Evolutionary conservation across 2,329 filamentous ascomycete genomes (phyloP).

Genomic region (Exophiala sp.): DNA sequence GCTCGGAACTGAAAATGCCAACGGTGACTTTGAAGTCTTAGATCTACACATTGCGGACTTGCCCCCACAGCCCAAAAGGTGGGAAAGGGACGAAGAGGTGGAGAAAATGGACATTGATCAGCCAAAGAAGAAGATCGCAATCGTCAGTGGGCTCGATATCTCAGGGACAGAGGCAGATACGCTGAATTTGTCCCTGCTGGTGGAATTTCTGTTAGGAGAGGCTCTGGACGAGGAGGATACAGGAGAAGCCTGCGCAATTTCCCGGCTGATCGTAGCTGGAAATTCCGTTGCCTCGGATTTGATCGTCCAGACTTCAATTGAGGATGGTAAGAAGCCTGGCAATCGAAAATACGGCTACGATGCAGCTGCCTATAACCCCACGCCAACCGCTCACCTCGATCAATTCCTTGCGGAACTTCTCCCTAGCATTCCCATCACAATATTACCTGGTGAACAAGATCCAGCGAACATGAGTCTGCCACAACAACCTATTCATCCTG

Average conservation of each 20-base stretch:
- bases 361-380: slow-evolving; percentile 77
- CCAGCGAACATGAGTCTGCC: slow-evolving; percentile 86
- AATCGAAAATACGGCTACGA: slow-evolving; percentile 93
- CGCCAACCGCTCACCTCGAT: slow-evolving; percentile 80
- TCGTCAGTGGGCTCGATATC: slow-evolving; percentile 85
- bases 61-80: slow-evolving; percentile 74
- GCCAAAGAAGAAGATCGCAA: slow-evolving; percentile 67
- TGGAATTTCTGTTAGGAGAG: slow-evolving; percentile 87
- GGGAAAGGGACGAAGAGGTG: slow-evolving; percentile 61
- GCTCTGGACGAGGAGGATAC: slow-evolving; percentile 61
- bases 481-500: slow-evolving; percentile 87
- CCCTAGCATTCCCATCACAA: slow-evolving; percentile 80
- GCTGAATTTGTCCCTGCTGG: slow-evolving; percentile 70
- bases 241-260: slow-evolving; percentile 63
- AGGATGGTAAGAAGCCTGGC: slow-evolving; percentile 48
- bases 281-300: slow-evolving; percentile 56
- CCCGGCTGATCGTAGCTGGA: slow-evolving; percentile 83
- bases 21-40: slow-evolving; percentile 89
- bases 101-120: slow-evolving; percentile 29
- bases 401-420: slow-evolving; percentile 76
- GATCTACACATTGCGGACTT: slow-evolving; percentile 87
- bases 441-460: slow-evolving; percentile 79
- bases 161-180: slow-evolving; percentile 72
- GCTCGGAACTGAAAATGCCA: slow-evolving; percentile 86
- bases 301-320: slow-evolving; percentile 27